Evolutionary conservation across 2,329 filamentous ascomycete genomes (phyloP).

Genomic region (Parasarocladium wereldwijsianum): DNA sequence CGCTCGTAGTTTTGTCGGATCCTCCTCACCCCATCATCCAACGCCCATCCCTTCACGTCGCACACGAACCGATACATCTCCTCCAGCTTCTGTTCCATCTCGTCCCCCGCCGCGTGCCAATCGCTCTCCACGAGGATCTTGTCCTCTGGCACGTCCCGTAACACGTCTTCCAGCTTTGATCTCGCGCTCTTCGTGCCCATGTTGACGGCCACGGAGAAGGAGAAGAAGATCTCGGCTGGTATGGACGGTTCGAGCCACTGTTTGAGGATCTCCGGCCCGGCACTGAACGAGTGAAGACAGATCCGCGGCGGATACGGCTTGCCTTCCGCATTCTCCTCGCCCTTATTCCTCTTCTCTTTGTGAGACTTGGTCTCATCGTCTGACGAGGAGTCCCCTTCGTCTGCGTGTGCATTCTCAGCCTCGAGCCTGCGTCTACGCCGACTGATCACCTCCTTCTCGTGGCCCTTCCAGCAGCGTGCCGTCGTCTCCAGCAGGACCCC

Average conservation of each 20-base stretch:
- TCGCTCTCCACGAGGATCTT: conserved; percentile 82
- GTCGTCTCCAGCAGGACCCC: conserved; percentile 54
- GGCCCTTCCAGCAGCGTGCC: conserved; percentile 52
- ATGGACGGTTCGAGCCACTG: conserved; percentile 64
- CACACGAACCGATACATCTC: conserved; percentile 66
- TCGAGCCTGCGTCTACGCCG: conserved; percentile 38
- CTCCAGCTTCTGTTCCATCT: conserved; percentile 68
- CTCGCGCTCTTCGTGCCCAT: conserved; percentile 36
- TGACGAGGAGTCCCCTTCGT: conserved; percentile 21
- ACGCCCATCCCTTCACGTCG: conserved; percentile 58
- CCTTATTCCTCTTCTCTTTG: conserved; percentile 7
- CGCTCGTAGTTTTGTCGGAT: conserved; percentile 62
- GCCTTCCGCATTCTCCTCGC: background rate
- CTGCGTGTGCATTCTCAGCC: conserved; percentile 28
- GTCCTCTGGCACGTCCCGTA: conserved; percentile 62
- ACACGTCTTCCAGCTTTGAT: conserved; percentile 43
- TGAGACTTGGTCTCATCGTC: conserved; percentile 14
- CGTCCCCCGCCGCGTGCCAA: conserved; percentile 63
- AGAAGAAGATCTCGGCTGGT: conserved; percentile 70
- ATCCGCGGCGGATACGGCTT: conserved; percentile 73
- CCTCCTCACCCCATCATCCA: conserved; percentile 53
- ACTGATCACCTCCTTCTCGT: conserved; percentile 47
- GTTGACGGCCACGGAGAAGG: conserved; percentile 77
- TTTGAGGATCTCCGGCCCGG: conserved; percentile 55
- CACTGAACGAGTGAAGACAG: conserved; percentile 89